Conservation (phyloP, 768 basidiomycete genomes). For the Mycena chlorophos region DNA sequence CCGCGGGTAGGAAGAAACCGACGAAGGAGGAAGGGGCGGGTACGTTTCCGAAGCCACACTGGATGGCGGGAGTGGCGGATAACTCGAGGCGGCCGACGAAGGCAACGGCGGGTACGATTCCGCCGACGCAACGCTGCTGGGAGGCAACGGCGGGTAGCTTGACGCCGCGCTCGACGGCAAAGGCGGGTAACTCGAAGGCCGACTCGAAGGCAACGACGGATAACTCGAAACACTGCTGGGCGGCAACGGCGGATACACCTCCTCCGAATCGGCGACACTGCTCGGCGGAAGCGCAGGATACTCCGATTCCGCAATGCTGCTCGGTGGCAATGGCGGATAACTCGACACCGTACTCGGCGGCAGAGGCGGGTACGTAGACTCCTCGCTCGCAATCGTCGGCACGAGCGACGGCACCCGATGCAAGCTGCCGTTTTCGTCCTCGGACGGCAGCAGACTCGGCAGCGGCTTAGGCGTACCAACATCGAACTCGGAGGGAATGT, state of each 20-base stretch:
- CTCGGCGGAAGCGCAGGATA: slow-evolving; percentile 26
- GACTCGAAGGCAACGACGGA: slow-evolving; percentile 38
- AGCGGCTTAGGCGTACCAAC: slow-evolving; percentile 43
- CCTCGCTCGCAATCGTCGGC: slow-evolving; percentile 25
- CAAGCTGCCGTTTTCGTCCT: slow-evolving; percentile 25
- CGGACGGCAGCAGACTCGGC: slow-evolving; percentile 33
- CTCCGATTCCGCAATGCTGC: slow-evolving; percentile 23
- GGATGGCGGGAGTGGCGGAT: slow-evolving; percentile 20
- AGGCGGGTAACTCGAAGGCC: slow-evolving; percentile 23
- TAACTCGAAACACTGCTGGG: slow-evolving; percentile 28
- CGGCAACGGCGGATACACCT: slow-evolving; percentile 44
- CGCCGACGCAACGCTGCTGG: slow-evolving; percentile 22
- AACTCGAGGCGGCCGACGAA: slow-evolving; percentile 17
- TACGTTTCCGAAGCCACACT: slow-evolving; percentile 1
- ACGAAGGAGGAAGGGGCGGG: slow-evolving; percentile 17
- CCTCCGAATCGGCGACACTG: slow-evolving; percentile 28
- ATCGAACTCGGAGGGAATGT: slow-evolving; percentile 46
- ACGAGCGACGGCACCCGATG: slow-evolving; percentile 22
- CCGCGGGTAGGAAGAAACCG: slow-evolving; percentile 27
- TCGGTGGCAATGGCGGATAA: slow-evolving; percentile 46
- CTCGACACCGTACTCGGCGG: slow-evolving; percentile 26
- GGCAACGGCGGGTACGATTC: slow-evolving; percentile 10
- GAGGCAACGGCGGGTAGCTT: slow-evolving; percentile 28
- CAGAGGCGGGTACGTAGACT: slow-evolving; percentile 16
- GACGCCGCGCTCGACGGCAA: slow-evolving; percentile 28